Conservation (phyloP, 2,329 filamentous ascomycete genomes). For the Aspergillus sp. region DNA sequence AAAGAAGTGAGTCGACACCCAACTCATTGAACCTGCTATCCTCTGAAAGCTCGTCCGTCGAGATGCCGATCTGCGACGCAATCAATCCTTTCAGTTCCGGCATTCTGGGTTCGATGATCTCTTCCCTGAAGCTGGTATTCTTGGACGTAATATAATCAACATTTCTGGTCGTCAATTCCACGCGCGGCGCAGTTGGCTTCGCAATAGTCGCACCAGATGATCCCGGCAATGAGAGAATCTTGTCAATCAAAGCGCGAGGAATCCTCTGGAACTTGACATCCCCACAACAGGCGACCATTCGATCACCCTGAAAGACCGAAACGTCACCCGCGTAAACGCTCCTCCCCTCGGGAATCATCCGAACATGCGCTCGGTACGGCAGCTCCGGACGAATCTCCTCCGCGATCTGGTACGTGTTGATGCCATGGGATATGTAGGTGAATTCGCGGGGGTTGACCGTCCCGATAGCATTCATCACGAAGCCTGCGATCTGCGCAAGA, state of each 20-base stretch:
- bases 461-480: slow-evolving; percentile 32
- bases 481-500: slow-evolving; percentile 33
- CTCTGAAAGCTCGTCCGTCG: not conserved
- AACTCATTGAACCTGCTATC: not conserved
- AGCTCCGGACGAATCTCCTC: slow-evolving; percentile 22
- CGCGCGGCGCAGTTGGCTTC: not conserved
- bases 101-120: not conserved
- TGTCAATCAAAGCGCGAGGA: slow-evolving; percentile 21
- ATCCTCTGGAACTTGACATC: slow-evolving; percentile 36
- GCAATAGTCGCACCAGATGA: not conserved
- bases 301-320: slow-evolving; percentile 35
- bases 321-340: slow-evolving; percentile 41
- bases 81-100: not conserved
- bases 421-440: slow-evolving; percentile 34
- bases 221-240: slow-evolving; percentile 16
- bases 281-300: slow-evolving; percentile 34
- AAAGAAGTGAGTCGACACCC: not conserved
- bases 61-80: not conserved
- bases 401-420: slow-evolving; percentile 25
- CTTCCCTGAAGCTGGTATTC: not conserved
- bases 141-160: not conserved
- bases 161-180: not conserved
- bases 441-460: slow-evolving; percentile 23
- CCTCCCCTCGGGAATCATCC: slow-evolving; percentile 32
- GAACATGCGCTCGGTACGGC: slow-evolving; percentile 32